phyloP scores from a whole-genome alignment of 495 filamentous ascomycete genomes.

The Aspergillus nidulans region DNA sequence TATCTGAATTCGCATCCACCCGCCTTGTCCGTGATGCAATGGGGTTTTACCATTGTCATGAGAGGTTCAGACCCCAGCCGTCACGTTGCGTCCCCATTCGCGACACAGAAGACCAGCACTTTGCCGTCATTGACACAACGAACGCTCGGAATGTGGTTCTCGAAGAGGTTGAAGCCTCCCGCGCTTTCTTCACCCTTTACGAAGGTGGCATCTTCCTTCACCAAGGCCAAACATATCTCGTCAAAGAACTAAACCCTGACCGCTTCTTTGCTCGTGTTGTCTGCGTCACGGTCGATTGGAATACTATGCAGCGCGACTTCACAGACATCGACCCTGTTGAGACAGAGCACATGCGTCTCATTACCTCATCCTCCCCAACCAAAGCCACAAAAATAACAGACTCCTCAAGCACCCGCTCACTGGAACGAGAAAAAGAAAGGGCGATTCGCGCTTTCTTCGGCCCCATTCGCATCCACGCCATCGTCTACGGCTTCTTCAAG shows the following conservation, averaged over 20 bases:
- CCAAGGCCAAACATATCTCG: constrained; percentile 86
- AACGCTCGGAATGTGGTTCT: constrained; percentile 77
- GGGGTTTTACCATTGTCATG: constrained; percentile 86
- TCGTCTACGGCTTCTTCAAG: constrained; percentile 96
- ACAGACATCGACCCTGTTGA: constrained; percentile 93
- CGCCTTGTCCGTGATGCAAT: constrained; percentile 67
- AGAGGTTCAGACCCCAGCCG: constrained; percentile 81
- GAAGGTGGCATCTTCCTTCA: constrained; percentile 98
- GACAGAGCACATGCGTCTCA: constrained; percentile 73
- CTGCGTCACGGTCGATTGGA: constrained; percentile 92
- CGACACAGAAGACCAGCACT: constrained; percentile 88
- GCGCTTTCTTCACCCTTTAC: constrained; percentile 93
- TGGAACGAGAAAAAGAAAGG: not conserved
- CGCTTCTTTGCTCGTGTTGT: constrained; percentile 68
- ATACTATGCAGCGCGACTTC: constrained; percentile 86
- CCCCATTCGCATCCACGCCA: constrained; percentile 72
- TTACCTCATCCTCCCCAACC: constrained; percentile 27
- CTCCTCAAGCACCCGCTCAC: not conserved
- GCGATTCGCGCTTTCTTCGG: constrained; percentile 72
- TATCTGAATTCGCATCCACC: constrained; percentile 67
- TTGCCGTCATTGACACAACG: constrained; percentile 87
- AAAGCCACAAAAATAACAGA: not conserved
- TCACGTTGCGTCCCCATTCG: constrained; percentile 82
- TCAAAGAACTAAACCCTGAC: constrained; percentile 82
- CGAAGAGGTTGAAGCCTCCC: constrained; percentile 92